Evolutionary conservation across 1,284 basidiomycete species (phyloP).

Genomic region (Ustilago crameri): DNA sequence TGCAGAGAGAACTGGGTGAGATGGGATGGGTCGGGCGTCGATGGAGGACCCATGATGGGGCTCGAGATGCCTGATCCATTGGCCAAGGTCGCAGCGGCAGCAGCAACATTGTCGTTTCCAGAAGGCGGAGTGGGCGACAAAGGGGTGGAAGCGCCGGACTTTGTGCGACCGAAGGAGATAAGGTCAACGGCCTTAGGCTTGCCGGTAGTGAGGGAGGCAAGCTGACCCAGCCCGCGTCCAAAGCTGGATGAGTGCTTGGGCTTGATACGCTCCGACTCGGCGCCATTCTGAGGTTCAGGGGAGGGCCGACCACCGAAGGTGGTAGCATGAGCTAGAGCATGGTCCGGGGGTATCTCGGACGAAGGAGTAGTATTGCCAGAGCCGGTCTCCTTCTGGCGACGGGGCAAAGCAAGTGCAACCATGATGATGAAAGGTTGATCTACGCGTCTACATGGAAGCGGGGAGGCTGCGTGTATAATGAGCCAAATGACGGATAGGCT

Average conservation of each 20-base stretch:
- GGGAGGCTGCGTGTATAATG: constrained; percentile 28
- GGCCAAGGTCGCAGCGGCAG: constrained; percentile 29
- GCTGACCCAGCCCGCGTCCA: constrained; percentile 52
- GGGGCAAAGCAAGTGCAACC: constrained; percentile 43
- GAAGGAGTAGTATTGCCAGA: constrained; percentile 18
- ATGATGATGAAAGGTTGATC: constrained; percentile 7
- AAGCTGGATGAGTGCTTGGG: constrained; percentile 60
- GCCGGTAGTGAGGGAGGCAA: constrained; percentile 47
- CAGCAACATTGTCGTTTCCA: constrained; percentile 25
- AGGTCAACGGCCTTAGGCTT: constrained; percentile 52
- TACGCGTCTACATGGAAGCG: not conserved
- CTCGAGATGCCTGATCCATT: constrained; percentile 5
- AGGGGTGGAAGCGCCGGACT: constrained; percentile 42
- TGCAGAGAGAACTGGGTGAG: constrained; percentile 62
- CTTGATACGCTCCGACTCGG: constrained; percentile 35
- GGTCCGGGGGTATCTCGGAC: constrained; percentile 33
- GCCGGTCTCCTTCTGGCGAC: constrained; percentile 34
- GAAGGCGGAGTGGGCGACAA: constrained; percentile 15
- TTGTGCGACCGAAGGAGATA: constrained; percentile 39
- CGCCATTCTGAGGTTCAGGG: constrained; percentile 21
- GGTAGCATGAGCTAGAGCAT: constrained; percentile 21
- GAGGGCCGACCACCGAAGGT: constrained; percentile 21
- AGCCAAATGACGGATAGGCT: not conserved
- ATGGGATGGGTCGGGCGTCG: constrained; percentile 58
- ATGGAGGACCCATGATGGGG: constrained; percentile 39